Evolutionary conservation across 1,284 basidiomycete species (phyloP), one percentile per base, ranked within the genome.

Genomic region (Boletus chippewaensis): DNA sequence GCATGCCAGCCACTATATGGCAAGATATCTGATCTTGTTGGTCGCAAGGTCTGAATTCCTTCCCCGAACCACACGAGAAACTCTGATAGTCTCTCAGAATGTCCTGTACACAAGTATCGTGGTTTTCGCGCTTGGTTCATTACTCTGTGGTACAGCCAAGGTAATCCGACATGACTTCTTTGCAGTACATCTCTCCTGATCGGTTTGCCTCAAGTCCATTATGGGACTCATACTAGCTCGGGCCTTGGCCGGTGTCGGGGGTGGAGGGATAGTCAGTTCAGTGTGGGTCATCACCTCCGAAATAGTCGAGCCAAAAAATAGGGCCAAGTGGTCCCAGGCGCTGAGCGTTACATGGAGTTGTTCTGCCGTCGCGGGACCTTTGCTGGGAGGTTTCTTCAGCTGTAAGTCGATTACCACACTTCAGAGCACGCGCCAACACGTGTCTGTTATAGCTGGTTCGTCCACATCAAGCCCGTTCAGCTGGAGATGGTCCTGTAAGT

Each of bases 211-310:
- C 39, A 61, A 90, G 84, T 77, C 67, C 54, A 83, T 86, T 51
- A 66, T 71, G 52, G 83, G 74, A 71, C 71, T 83, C 42, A 77
- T 83, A 49, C 58, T 75, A 18, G 75, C 74, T 44, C 74, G 81
- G 34, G 81, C 74, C 34, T 49, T 83, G 41, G 83, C 85, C 56
- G 87, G 87, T 39, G 71, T 86, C 52, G 87, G 87, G 20, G 88
- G 82, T 16, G 87, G 88, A 42, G 87, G 87, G 10, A 89, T 91
- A 55, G 87, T 90, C 40, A 81, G 79, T 58, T 76, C 83, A 40
- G 87, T 91, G 40, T 91, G 87, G 87, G 79, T 87, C 22, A 84
- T 91, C 54, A 88, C 85, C 45, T 78, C 85, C 57, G 87, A 89
- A 64, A 81, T 90, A 54, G 86, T 90, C 38, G 79, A 81, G 61